Evolutionary conservation across 2,329 filamentous ascomycete genomes (phyloP), one percentile per base, ranked within the genome.

Genomic region (Sphaerulina vaccinii): DNA sequence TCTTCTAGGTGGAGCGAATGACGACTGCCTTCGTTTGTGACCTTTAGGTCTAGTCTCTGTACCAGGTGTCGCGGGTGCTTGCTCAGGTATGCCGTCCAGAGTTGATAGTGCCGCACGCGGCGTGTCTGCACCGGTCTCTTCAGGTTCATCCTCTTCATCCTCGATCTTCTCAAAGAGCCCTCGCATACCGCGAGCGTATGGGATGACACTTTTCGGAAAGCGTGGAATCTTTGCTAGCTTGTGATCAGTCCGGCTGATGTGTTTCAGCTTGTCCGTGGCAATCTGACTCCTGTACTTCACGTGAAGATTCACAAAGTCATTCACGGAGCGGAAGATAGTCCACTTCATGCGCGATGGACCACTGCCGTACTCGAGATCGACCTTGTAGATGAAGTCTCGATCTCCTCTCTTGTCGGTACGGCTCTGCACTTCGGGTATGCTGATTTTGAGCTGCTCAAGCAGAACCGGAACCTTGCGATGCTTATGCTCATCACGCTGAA

Each of bases 311-410:
- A 89, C 83, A 62, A 99, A 96, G 67, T 99, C 93, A 62, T 84
- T 80, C 33, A 97, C 81, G 8, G 89, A 91, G 48, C 93, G 82
- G 63, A 90, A 85, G 52, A 99, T 88, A 15, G 88, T 86, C 93
- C 93, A 99, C 66, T 88, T 89, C 95, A 99, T 97, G 51, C 93
- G 82, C 49, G 92, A 96, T 50, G 93, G 83, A 0, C 93, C 95
- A 67, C 88, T 97, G 11, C 93, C 93, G 68, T 99, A 99, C 68
- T 99, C 93, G 13, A 99, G 77, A 62, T 96, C 90, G 50, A 99
- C 91, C 38, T 86, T 86, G 70, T 97, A 96, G 7, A 93, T 80
- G 65, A 88, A 84, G 70, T 97, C 93, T 23, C 91, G 73, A 63
- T 85, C 77, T 56, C 80, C 75, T 48, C 62, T 64, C 56, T 69